These are phyloP conservation scores for Citrullus colocynthis DNA, from an alignment of 306 rosid genomes.

Conservation along the genomic window DNA sequence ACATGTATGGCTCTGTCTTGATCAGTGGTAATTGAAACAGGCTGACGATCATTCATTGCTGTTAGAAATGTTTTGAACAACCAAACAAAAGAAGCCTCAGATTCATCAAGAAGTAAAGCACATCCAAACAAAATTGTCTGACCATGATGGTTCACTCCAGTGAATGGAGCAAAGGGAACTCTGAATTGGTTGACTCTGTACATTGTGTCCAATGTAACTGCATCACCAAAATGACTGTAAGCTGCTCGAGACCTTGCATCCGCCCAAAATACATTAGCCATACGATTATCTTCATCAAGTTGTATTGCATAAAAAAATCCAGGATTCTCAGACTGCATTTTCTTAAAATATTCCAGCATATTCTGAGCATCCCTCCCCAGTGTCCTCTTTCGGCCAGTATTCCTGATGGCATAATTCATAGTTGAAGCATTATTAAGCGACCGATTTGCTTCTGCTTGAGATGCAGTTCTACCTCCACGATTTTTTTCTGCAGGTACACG, in stretches of 20 bases:
- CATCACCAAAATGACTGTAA: conserved; percentile 78
- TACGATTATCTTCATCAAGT: conserved; percentile 72
- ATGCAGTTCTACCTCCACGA: conserved; percentile 33
- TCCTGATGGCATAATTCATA: conserved; percentile 31
- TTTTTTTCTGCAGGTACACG: conserved; percentile 32
- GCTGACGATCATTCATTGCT: conserved; percentile 67
- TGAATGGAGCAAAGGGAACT: conserved; percentile 79
- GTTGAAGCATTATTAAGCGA: conserved; percentile 27
- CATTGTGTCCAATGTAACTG: conserved; percentile 59
- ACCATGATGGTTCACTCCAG: conserved; percentile 89
- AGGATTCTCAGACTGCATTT: conserved; percentile 90
- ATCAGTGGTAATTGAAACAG: conserved; percentile 69
- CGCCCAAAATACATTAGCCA: conserved; percentile 82
- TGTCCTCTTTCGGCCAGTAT: conserved; percentile 37
- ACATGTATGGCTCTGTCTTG: conserved; percentile 63
- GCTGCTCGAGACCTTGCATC: conserved; percentile 88
- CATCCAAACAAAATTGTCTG: conserved; percentile 81
- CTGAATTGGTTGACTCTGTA: conserved; percentile 55
- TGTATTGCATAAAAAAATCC: conserved; percentile 89
- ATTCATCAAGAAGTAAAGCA: conserved; percentile 79
- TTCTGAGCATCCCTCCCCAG: conserved; percentile 82
- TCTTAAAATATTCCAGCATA: conserved; percentile 82
- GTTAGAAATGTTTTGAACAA: conserved; percentile 72
- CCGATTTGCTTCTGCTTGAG: conserved; percentile 33
- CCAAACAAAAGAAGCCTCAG: conserved; percentile 83